Evolutionary conservation across 129 eudicot genomes (phyloP).

Genomic region (Flaveria trinervia): DNA sequence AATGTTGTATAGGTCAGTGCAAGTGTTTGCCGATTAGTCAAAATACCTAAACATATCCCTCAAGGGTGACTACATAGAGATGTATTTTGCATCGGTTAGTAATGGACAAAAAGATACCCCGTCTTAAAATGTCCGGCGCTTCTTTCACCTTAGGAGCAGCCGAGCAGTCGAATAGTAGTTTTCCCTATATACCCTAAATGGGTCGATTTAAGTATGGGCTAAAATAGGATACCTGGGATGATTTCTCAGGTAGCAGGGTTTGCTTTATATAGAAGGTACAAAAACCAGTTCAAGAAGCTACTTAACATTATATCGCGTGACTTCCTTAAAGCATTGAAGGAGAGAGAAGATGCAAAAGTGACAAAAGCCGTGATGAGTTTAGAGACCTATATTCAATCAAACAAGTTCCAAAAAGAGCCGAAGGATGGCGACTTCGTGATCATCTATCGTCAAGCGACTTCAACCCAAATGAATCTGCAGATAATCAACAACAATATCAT

Average conservation of each 20-base stretch:
- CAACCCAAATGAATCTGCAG: constrained; percentile 34
- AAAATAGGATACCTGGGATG: not conserved
- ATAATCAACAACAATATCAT: constrained; percentile 36
- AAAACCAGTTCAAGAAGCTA: constrained; percentile 71
- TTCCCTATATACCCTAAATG: too few species aligned
- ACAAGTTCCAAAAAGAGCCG: constrained; percentile 57
- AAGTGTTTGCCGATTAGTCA: not conserved
- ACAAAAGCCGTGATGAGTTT: constrained; percentile 39
- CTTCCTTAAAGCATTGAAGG: constrained; percentile 52
- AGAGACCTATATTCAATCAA: constrained; percentile 56
- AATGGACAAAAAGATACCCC: too few species aligned
- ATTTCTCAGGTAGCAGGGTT: constrained; percentile 83
- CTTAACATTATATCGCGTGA: constrained; percentile 47
- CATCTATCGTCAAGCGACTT: constrained; percentile 40
- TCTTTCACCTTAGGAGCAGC: too few species aligned
- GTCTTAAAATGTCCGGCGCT: too few species aligned
- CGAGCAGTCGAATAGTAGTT: too few species aligned
- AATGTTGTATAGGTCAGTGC: not conserved
- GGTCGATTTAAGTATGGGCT: not conserved
- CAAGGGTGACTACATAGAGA: too few species aligned
- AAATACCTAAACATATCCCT: not conserved
- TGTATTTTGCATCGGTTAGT: too few species aligned
- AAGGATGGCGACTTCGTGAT: constrained; percentile 57
- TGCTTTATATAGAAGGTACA: constrained; percentile 62
- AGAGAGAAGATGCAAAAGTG: constrained; percentile 42